Base-by-base conservation (phyloP, 1,284 basidiomycete genomes). In the Austroboletus novae-zelandiae region DNA sequence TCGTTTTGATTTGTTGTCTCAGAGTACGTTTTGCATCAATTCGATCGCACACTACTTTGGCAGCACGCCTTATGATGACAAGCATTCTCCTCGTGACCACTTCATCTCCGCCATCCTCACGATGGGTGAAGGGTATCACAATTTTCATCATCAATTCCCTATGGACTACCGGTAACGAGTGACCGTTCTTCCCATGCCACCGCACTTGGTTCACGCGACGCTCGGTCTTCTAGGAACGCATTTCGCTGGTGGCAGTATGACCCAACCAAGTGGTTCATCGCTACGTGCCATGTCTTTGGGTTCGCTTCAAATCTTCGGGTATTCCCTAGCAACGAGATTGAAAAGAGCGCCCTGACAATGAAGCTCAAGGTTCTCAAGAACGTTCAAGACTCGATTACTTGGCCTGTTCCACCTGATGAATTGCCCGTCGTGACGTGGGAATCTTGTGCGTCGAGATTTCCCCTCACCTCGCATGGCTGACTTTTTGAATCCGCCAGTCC, bases 71-170 rank as follows among this genome's bases (percentile, higher is more conserved):
- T 95, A 91, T 60, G 93, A 94, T 68, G 91, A 94, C 75, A 84
- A 77, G 61, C 81, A 89, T 65, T 84, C 86, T 31, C 90, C 91
- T 40, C 79, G 86, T 37, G 91, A 94, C 68, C 90, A 94, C 71
- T 74, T 94, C 61, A 64, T 95, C 53, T 93, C 92, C 27, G 92
- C 93, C 15, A 75, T 94, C 52, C 76, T 90, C 53, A 94, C 92
- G 4, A 84, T 94, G 75, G 92, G 93, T 14, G 92, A 95, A 74
- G 92, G 92, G 10, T 95, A 94, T 71, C 92, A 95, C 72, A 94
- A 94, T 69, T 94, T 94, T 71, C 90, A 92, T 68, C 90, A 89
- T 61, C 88, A 91, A 61, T 92, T 91, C 74, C 90, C 89, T 18
- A 88, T 71, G 71, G 70, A 74, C 48, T 74, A 73, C 43, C 61